Percentiles rank a stretch among this genome's conserved stretches.
Conservation (phyloP, 768 basidiomycete species). For the Fomitopsis pulvina region DNA sequence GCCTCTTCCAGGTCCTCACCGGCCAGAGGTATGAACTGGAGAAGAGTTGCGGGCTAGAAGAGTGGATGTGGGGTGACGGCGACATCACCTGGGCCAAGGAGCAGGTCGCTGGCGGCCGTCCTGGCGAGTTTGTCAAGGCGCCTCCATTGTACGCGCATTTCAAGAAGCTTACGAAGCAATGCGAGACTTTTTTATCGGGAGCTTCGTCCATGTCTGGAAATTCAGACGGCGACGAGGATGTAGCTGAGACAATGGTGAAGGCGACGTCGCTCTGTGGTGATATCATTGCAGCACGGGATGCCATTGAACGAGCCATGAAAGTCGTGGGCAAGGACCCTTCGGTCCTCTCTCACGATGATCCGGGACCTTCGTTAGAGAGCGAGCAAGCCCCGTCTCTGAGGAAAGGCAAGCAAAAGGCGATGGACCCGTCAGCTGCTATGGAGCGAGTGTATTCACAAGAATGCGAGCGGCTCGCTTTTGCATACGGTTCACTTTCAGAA, state of each 20-base stretch:
- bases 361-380: neutral
- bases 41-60: constrained; percentile 35
- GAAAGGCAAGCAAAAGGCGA: constrained; percentile 27
- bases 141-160: constrained; percentile 44
- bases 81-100: constrained; percentile 35
- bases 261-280: constrained; percentile 44
- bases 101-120: constrained; percentile 2
- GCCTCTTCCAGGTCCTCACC: constrained; percentile 27
- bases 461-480: constrained; percentile 44
- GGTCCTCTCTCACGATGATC: neutral
- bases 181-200: constrained; percentile 41
- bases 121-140: constrained; percentile 22
- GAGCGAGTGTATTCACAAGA: constrained; percentile 36
- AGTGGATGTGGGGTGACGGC: constrained; percentile 42
- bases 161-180: constrained; percentile 46
- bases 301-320: constrained; percentile 41
- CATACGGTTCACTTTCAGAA: constrained; percentile 30
- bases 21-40: constrained; percentile 31
- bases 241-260: constrained; percentile 32
- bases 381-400: constrained; percentile 6
- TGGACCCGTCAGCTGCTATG: constrained; percentile 26
- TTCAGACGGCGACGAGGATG: constrained; percentile 18
- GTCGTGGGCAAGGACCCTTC: constrained; percentile 27
- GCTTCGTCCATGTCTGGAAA: constrained; percentile 35
- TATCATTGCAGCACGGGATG: constrained; percentile 42